Evolutionary conservation across 2,329 filamentous ascomycete species (phyloP).

Genomic region (Claviceps sp.): DNA sequence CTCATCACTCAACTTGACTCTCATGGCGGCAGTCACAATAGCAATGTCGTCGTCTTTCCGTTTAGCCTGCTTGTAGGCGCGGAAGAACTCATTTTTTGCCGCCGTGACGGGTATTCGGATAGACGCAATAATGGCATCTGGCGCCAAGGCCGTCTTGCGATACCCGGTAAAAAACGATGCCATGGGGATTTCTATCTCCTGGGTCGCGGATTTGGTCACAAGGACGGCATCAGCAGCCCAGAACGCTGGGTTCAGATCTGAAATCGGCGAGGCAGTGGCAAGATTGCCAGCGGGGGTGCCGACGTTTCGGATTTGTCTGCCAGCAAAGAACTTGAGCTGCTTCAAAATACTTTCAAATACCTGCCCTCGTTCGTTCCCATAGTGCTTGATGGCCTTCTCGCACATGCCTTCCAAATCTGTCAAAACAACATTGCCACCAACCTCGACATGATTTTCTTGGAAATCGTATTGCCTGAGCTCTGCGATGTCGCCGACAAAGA

Average conservation of each 20-base stretch:
- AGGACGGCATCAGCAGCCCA: constrained; percentile 75
- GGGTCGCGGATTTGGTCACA: constrained; percentile 61
- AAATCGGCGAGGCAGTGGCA: constrained; percentile 89
- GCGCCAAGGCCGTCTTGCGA: constrained; percentile 65
- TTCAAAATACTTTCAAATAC: constrained; percentile 86
- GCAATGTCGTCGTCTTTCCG: constrained; percentile 97
- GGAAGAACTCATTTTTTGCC: constrained; percentile 68
- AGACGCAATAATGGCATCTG: constrained; percentile 72
- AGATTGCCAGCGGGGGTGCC: constrained; percentile 91
- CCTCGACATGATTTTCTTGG: constrained; percentile 68
- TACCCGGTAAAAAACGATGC: constrained; percentile 87
- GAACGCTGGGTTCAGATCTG: constrained; percentile 88
- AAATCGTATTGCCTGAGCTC: constrained; percentile 76
- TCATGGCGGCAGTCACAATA: constrained; percentile 81
- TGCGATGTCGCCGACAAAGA: constrained; percentile 85
- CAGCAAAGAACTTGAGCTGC: constrained; percentile 88
- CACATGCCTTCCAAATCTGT: constrained; percentile 85
- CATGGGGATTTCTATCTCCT: constrained; percentile 81
- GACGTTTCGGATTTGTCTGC: constrained; percentile 92
- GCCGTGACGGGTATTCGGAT: constrained; percentile 72
- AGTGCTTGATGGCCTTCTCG: constrained; percentile 63
- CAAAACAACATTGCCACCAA: constrained; percentile 84
- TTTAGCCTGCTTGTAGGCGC: constrained; percentile 92
- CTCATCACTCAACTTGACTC: constrained; percentile 55
- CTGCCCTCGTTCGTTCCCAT: constrained; percentile 58